A percentile compares a stretch with the other conserved stretches of the same genome.
These are phyloP conservation scores for Kluyveromyces nonfermentans DNA, from an alignment of 805 yeast species.

Conservation along the genomic window DNA sequence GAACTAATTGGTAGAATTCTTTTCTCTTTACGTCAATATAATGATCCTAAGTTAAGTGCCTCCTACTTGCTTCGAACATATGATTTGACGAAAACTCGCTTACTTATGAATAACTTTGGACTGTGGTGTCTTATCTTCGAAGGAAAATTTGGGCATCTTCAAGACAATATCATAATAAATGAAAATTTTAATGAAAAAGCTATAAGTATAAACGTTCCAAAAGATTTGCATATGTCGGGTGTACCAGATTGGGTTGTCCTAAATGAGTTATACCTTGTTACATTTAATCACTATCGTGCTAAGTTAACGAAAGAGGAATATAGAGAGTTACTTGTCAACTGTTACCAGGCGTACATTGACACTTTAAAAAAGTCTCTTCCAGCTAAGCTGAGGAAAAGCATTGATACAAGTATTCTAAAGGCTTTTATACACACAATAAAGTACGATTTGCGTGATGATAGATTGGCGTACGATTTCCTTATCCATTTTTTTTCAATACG, in stretches of 20 bases:
- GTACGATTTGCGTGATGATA: conserved; percentile 12
- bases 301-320: conserved; percentile 9
- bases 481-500: conserved; percentile 14
- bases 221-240: conserved; percentile 2
- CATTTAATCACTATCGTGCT: conserved; percentile 9
- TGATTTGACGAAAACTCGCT: conserved; percentile 6
- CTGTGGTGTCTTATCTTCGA: conserved; percentile 22
- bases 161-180: conserved; percentile 4
- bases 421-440: conserved; percentile 14
- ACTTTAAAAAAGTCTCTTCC: conserved; percentile 2
- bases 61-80: conserved; percentile 17
- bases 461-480: conserved; percentile 18
- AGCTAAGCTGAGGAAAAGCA: conserved; percentile 5
- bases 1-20: conserved; percentile 15
- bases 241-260: conserved; percentile 13
- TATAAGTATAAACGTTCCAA: conserved; percentile 9
- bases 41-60: conserved; percentile 22
- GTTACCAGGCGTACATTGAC: conserved; percentile 13
- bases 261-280: conserved; percentile 19
- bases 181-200: conserved; percentile 2
- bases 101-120: conserved; percentile 21
- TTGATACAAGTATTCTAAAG: conserved; percentile 18
- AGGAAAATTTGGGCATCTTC: conserved; percentile 6
- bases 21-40: conserved; percentile 16
- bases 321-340: conserved; percentile 10